Base-by-base conservation (phyloP, 2,329 filamentous ascomycete species). In the Nemania serpens region DNA sequence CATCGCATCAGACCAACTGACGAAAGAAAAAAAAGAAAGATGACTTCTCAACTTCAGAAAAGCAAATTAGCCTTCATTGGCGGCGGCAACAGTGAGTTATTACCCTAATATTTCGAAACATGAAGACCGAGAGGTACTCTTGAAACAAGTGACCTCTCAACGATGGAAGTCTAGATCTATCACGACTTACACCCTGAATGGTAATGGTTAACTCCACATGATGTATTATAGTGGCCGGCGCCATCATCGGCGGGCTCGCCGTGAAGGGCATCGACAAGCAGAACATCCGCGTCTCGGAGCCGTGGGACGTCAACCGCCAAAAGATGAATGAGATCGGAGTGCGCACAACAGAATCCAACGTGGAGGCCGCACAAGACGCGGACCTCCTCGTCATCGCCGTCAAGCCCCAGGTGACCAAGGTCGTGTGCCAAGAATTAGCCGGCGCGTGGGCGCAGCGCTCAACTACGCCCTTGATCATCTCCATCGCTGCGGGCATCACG, bases 241-340 rank as follows among this genome's bases (percentile, higher is more conserved):
- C 81, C 75, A 83, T 83, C 66, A 82, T 82, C 64, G 77, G 78
- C 18, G 81, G 81, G 52, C 77, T 83, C 20, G 69, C 79, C 29
- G 72, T 73, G 60, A 78, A 79, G 66, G 75, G 75, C 70, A 77
- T 79, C 67, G 59, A 75, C 66, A 76, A 77, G 69, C 68, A 74
- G 55, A 77, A 81, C 73, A 78, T 83, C 70, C 74, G 67, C 70
- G 81, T 82, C 57, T 75, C 80, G 3, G 81, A 82, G 73, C 81
- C 81, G 1, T 82, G 80, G 79, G 80, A 82, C 3, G 80, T 81
- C 58, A 83, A 82, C 76, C 78, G 81, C 58, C 71, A 75, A 54
- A 82, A 82, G 75, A 79, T 82, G 72, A 75, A 72, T 36, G 75
- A 74, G 1, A 68, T 76, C 5, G 80, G 81, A 54, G 80, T 82